A percentile compares a stretch with the other conserved stretches of the same genome.
phyloP scores from a whole-genome alignment of 2,329 filamentous ascomycete genomes.

The Coniochaeta sp. region DNA sequence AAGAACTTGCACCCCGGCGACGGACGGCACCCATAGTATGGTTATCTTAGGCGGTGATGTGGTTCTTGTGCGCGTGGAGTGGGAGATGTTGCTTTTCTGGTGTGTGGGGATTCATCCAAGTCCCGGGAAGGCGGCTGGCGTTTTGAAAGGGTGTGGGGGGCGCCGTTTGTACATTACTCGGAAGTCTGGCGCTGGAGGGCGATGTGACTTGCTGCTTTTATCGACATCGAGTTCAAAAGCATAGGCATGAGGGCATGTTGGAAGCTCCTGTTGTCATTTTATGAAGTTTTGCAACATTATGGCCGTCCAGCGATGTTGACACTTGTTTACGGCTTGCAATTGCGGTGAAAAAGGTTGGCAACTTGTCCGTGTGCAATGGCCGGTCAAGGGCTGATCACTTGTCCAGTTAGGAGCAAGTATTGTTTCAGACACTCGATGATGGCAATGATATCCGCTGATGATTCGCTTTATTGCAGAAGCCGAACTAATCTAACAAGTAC shows the following conservation, averaged over 20 bases:
- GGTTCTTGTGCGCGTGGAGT: neutral
- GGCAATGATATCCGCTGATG: neutral
- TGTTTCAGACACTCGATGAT: too few relatives aligned
- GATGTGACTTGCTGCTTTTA: neutral
- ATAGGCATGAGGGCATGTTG: neutral
- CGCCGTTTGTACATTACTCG: neutral
- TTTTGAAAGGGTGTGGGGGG: neutral
- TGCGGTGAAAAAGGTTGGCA: too few relatives aligned
- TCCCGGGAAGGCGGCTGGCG: neutral
- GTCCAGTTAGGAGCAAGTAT: too few relatives aligned
- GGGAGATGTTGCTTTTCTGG: neutral
- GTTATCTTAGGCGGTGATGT: neutral
- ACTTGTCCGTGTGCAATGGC: too few relatives aligned
- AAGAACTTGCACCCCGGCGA: constrained; percentile 55
- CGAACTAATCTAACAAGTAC: too few relatives aligned
- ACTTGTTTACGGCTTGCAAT: too few relatives aligned
- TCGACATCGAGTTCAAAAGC: neutral
- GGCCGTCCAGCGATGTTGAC: too few relatives aligned
- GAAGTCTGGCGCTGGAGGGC: neutral
- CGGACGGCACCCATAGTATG: constrained; percentile 16
- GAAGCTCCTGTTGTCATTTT: neutral
- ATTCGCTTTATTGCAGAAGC: neutral
- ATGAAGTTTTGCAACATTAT: neutral
- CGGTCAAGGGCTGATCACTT: too few relatives aligned
- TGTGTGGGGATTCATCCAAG: neutral